Base-by-base conservation (phyloP, 192 early-diverging fungal species). In the Spinellus fusiger region DNA sequence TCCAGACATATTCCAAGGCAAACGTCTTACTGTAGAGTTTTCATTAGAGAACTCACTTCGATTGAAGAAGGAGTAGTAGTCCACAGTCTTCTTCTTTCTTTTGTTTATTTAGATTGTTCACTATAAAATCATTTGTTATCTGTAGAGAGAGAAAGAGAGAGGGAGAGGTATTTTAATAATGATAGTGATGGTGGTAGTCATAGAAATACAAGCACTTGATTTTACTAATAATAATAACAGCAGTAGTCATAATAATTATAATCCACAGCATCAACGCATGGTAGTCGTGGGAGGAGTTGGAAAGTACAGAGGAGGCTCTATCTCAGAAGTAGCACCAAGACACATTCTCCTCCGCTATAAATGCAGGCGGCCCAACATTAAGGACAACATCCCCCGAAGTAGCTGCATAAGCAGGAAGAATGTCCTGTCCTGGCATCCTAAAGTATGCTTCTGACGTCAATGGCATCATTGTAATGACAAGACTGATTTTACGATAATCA, bases 1-100 rank as follows among this genome's bases (percentile, higher is more conserved):
- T 54, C 84, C 84, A 4, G 77, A 77, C 53, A 57, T 84, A 57
- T 84, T 85, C 49, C 50, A 64, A 27, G 82, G 80, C 31, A 80
- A 89, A 54, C 78, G 84, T 49, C 79, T 91, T 7, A 93, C 89
- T 80, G 90, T 93, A 26, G 90, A 93, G 66, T 98, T 98, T 72
- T 83, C 95, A 10, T 79, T 95, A 27, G 95, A 98, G 74, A 95
- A 98, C 66, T 3, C 40, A 3, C 40, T 44, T 44, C 13, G 40
- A 44, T 44, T 44, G 40, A 44, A 44, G 3, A 44, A 6, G 10
- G 10, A 12, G 18, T 44, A 10, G 13, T 13, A 37, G 6, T 37
- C 35, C 35, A 9, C 13, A 9, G 7, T 37, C 13, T 9, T 37
- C 7, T 9, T 37, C 5, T 37, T 37, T 37, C 13, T 37, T 37